These are phyloP conservation scores for Grifola frondosa DNA, from an alignment of 1,284 basidiomycete genomes.

Conservation along the genomic window DNA sequence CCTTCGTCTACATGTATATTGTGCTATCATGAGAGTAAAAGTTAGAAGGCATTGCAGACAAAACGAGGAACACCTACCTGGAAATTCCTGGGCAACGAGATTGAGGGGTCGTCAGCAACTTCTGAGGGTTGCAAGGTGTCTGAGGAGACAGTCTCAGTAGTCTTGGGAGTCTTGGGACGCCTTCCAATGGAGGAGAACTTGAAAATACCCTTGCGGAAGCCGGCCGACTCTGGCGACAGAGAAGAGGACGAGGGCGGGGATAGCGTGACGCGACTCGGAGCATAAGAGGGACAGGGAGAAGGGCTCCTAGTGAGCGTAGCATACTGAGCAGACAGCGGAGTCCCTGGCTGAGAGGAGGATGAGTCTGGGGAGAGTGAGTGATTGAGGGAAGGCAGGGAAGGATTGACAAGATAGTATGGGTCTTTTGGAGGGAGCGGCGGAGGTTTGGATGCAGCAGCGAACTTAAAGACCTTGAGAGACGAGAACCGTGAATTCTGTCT, in stretches of 20 bases:
- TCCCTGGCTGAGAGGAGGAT: constrained; percentile 36
- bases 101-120: constrained; percentile 55
- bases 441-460: constrained; percentile 38
- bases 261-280: constrained; percentile 31
- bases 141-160: constrained; percentile 31
- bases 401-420: constrained; percentile 48
- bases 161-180: constrained; percentile 36
- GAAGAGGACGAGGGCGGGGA: constrained; percentile 26
- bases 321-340: constrained; percentile 35
- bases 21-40: constrained; percentile 45
- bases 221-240: constrained; percentile 34
- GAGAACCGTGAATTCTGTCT: constrained; percentile 54
- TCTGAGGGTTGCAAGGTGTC: constrained; percentile 33
- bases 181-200: constrained; percentile 41
- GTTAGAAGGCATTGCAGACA: constrained; percentile 5
- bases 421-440: constrained; percentile 72
- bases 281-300: constrained; percentile 31
- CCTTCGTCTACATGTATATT: constrained; percentile 78
- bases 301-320: constrained; percentile 31
- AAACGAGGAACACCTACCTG: constrained; percentile 47
- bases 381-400: constrained; percentile 52
- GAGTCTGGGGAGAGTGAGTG: constrained; percentile 41
- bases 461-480: constrained; percentile 59
- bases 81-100: constrained; percentile 73
- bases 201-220: constrained; percentile 47